Conservation (phyloP, 2,329 filamentous ascomycete genomes). For the Arthroderma uncinatum region DNA sequence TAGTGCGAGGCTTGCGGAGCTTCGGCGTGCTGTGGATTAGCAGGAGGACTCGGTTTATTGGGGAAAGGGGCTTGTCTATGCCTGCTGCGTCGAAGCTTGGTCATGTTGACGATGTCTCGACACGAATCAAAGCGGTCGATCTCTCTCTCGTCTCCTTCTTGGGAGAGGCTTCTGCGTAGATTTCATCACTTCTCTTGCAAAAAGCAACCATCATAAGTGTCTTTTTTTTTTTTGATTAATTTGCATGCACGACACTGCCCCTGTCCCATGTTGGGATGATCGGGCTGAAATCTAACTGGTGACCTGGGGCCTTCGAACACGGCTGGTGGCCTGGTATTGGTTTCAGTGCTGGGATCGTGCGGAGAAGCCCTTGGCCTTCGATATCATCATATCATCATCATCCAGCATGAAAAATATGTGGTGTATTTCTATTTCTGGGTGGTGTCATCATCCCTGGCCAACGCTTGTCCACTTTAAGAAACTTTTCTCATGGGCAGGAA, state of each 20-base stretch:
- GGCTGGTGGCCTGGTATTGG: constrained; percentile 6
- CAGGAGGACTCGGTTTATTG: background rate
- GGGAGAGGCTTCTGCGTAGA: background rate
- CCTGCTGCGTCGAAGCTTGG: background rate
- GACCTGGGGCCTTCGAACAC: constrained; percentile 2
- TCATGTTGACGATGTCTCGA: background rate
- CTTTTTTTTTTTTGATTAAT: background rate
- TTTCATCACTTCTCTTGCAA: background rate
- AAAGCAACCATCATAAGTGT: background rate
- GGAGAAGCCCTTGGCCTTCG: background rate
- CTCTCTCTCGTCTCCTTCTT: background rate
- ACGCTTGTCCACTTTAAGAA: constrained; percentile 2
- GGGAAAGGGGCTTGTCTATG: background rate
- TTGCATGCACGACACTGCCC: constrained; percentile 6
- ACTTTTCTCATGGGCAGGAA: background rate
- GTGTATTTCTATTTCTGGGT: constrained; percentile 5
- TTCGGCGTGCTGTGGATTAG: constrained; percentile 1
- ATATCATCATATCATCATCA: background rate
- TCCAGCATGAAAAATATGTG: background rate
- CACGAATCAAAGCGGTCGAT: constrained; percentile 1
- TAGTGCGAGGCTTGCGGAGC: constrained; percentile 3
- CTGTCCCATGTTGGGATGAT: constrained; percentile 6
- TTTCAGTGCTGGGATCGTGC: constrained; percentile 2
- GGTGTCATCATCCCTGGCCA: background rate
- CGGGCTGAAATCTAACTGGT: constrained; percentile 6